Conservation (phyloP, 2,329 filamentous ascomycete species). For the Aspergillus vadensis region DNA sequence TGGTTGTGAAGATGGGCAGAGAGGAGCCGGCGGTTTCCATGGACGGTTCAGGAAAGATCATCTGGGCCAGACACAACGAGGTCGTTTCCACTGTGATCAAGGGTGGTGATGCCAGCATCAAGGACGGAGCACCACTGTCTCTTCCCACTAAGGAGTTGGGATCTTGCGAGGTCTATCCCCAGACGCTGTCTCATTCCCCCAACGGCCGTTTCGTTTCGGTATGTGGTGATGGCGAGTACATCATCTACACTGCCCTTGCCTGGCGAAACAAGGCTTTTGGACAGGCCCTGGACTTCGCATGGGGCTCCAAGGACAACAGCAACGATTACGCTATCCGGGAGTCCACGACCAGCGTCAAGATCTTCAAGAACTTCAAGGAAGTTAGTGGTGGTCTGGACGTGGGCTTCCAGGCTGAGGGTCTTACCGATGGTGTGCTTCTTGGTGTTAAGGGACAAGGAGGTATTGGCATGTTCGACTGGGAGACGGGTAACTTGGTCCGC, state of each 20-base stretch:
- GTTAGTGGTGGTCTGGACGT: slow-evolving; percentile 86
- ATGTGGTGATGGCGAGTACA: slow-evolving; percentile 97
- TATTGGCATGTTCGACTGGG: slow-evolving; percentile 96
- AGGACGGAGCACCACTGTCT: slow-evolving; percentile 84
- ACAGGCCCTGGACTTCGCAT: slow-evolving; percentile 91
- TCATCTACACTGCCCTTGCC: slow-evolving; percentile 94
- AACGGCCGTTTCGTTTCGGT: slow-evolving; percentile 88
- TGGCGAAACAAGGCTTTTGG: slow-evolving; percentile 98
- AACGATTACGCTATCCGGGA: slow-evolving; percentile 98
- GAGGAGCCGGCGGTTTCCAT: slow-evolving; percentile 98
- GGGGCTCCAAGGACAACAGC: slow-evolving; percentile 95
- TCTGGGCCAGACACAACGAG: slow-evolving; percentile 94
- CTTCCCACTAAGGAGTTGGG: slow-evolving; percentile 93
- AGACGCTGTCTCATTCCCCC: slow-evolving; percentile 91
- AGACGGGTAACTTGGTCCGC: slow-evolving; percentile 81
- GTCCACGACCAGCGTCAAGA: slow-evolving; percentile 89
- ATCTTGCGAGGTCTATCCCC: slow-evolving; percentile 94
- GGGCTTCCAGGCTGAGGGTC: slow-evolving; percentile 89
- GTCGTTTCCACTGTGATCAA: slow-evolving; percentile 95
- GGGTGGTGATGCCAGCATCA: slow-evolving; percentile 76
- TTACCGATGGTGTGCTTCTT: slow-evolving; percentile 84
- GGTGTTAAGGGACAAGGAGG: slow-evolving; percentile 95
- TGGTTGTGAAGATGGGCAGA: slow-evolving; percentile 95
- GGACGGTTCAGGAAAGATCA: slow-evolving; percentile 92
- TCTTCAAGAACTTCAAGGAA: slow-evolving; percentile 97